Conservation (phyloP, 1,284 basidiomycete species). For the Boletellus deceptivus region DNA sequence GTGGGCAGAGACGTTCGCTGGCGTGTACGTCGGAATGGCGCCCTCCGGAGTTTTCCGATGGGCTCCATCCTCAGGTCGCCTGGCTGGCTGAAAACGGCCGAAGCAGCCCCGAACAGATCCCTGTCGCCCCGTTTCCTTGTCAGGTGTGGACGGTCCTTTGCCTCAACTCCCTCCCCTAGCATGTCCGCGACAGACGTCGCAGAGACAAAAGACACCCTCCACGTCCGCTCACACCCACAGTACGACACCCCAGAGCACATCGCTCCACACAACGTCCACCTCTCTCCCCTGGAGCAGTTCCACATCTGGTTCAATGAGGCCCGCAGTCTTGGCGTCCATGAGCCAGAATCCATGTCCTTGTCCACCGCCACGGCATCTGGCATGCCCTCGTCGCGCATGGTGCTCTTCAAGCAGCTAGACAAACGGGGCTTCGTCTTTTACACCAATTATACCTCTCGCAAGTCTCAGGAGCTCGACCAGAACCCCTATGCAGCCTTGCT, state of each 20-base stretch:
- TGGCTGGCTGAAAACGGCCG: slow-evolving; percentile 8
- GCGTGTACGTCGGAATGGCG: too few relatives aligned
- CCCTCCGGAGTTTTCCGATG: background rate
- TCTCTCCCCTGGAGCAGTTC: slow-evolving; percentile 81
- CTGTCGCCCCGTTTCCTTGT: slow-evolving; percentile 11
- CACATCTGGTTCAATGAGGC: slow-evolving; percentile 79
- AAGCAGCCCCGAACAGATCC: slow-evolving; percentile 8
- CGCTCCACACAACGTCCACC: slow-evolving; percentile 53
- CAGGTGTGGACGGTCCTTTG: background rate
- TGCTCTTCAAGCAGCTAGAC: slow-evolving; percentile 91
- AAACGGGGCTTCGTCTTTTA: slow-evolving; percentile 88
- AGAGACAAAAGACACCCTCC: slow-evolving; percentile 49
- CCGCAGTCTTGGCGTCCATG: slow-evolving; percentile 55
- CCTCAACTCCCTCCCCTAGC: slow-evolving; percentile 1
- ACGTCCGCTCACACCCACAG: slow-evolving; percentile 72
- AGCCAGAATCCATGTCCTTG: slow-evolving; percentile 87
- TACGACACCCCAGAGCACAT: slow-evolving; percentile 67
- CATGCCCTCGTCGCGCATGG: slow-evolving; percentile 85
- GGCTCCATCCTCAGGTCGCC: too few relatives aligned
- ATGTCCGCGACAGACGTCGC: slow-evolving; percentile 29
- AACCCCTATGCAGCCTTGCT: slow-evolving; percentile 82
- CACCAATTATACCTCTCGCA: slow-evolving; percentile 94
- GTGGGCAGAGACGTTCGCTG: background rate
- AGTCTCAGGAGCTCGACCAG: slow-evolving; percentile 74
- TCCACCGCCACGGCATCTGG: slow-evolving; percentile 74